phyloP scores from a whole-genome alignment of 106 monocot genomes.

The Platanthera zijinensis region DNA sequence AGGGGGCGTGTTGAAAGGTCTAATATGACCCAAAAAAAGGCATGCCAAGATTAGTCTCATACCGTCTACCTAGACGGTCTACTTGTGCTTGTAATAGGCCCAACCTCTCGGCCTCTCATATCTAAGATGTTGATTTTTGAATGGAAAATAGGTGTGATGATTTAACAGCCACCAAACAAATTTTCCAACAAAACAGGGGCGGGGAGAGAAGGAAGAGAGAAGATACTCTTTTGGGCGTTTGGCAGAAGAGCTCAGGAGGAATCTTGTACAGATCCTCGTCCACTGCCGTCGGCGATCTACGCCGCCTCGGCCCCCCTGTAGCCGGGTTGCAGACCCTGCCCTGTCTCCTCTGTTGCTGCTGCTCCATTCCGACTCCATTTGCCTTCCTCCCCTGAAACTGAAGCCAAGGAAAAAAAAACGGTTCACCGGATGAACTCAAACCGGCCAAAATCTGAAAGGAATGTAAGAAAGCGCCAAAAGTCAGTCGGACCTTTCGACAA shows the following conservation, averaged over 20 bases:
- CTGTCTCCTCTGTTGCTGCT: conserved; percentile 18
- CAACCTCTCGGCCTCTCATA: no score
- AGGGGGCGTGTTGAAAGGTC: no score
- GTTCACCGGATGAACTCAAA: neutral
- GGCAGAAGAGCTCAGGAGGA: neutral
- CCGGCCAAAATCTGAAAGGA: neutral
- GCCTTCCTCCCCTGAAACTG: neutral
- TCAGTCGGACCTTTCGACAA: neutral
- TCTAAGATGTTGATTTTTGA: no score
- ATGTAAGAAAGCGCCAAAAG: no score
- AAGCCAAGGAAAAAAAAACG: neutral
- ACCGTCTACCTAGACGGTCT: no score
- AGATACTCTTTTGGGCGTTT: conserved; percentile 9
- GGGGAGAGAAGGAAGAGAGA: neutral
- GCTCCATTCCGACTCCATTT: neutral
- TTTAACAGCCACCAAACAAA: no score
- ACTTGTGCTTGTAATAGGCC: no score
- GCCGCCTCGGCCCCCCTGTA: neutral
- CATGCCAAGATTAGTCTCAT: no score
- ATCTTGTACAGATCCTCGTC: conserved; percentile 11
- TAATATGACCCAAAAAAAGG: no score
- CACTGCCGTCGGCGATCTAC: neutral
- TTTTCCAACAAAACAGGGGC: no score
- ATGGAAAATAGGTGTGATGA: no score
- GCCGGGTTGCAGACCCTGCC: conserved; percentile 10